phyloP scores from a whole-genome alignment of 1,139 yeast species.

The Chernovozyma aurita region DNA sequence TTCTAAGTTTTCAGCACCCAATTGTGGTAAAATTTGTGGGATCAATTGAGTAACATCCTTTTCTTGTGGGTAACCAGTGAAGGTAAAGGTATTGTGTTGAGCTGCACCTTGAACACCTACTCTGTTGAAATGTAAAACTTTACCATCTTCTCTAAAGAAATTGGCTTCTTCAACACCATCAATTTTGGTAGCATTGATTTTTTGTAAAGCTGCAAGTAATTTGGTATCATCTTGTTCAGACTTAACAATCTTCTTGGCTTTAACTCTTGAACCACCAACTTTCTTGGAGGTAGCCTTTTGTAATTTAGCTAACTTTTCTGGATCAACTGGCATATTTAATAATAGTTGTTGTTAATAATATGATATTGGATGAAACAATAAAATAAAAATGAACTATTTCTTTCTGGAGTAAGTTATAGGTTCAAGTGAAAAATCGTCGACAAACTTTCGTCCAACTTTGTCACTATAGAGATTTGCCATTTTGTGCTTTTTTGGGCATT shows the following conservation, averaged over 20 bases:
- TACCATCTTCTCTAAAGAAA: constrained; percentile 96
- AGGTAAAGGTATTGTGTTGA: constrained; percentile 87
- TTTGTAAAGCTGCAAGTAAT: constrained; percentile 84
- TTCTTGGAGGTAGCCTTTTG: constrained; percentile 70
- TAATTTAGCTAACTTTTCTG: constrained; percentile 81
- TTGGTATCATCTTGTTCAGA: constrained; percentile 83
- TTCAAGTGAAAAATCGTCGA: constrained; percentile 20
- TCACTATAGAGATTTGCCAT: not conserved
- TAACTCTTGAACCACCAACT: constrained; percentile 89
- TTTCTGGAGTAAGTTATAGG: too few relatives aligned
- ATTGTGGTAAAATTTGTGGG: constrained; percentile 93
- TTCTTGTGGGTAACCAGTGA: constrained; percentile 94
- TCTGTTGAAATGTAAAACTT: constrained; percentile 91
- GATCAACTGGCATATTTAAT: constrained; percentile 75
- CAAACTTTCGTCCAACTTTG: constrained; percentile 9
- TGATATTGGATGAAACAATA: constrained; percentile 4
- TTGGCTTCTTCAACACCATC: constrained; percentile 94
- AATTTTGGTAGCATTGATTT: constrained; percentile 84
- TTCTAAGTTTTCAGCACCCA: constrained; percentile 94
- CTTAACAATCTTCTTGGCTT: constrained; percentile 62
- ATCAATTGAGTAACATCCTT: constrained; percentile 89
- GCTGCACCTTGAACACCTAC: constrained; percentile 94
- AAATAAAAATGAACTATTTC: constrained; percentile 4
- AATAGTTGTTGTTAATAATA: constrained; percentile 2
- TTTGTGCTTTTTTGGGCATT: not conserved